Base-by-base conservation (phyloP, 805 yeast species). In the Lipomyces orientalis region DNA sequence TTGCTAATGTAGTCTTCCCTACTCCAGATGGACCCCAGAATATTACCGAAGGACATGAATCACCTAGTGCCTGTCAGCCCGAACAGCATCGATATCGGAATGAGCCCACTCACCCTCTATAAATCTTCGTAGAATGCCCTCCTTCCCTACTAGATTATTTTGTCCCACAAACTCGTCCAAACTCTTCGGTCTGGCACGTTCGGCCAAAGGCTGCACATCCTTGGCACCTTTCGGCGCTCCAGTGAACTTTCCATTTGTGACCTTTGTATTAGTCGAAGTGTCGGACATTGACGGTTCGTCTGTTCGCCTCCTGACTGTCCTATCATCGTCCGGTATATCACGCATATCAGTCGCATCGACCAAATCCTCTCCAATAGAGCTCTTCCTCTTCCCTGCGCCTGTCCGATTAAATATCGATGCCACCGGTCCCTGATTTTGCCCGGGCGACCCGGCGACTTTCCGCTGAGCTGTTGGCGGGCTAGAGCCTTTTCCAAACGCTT, bases 1-100 rank as follows among this genome's bases (percentile, higher is more conserved):
- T 77, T 0, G 97, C 95, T 34, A 95, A 76, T 0, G 97, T 89
- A 0, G 99, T 95, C 76, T 95, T 95, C 0, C 82, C 95, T 2
- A 92, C 93, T 0, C 99, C 99, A 1, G 98, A 97, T 0, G 97
- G 97, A 0, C 99, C 99, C 90, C 95, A 90, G 4, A 95, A 79
- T 1, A 95, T 87, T 87, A 95, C 83, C 0, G 97, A 92, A 0
- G 98, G 98, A 7, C 79, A 71, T 8, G 67, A 59, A 33, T 76
- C 80, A 4, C 58, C 64, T 60, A 61, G 19, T 35, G 19, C 12
- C 3, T 12, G 60, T 60, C 14, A 31, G 34, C 6, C 2, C 19
- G n/a, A n/a, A 14, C 12, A 5, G n/a, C 57, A 8, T n/a, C 78
- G 22, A 68, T 54, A 54, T 33, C 59, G 39, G 60, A 31, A 22